Base-by-base conservation (phyloP, 2,329 filamentous ascomycete genomes). In the Byssothecium circinans region DNA sequence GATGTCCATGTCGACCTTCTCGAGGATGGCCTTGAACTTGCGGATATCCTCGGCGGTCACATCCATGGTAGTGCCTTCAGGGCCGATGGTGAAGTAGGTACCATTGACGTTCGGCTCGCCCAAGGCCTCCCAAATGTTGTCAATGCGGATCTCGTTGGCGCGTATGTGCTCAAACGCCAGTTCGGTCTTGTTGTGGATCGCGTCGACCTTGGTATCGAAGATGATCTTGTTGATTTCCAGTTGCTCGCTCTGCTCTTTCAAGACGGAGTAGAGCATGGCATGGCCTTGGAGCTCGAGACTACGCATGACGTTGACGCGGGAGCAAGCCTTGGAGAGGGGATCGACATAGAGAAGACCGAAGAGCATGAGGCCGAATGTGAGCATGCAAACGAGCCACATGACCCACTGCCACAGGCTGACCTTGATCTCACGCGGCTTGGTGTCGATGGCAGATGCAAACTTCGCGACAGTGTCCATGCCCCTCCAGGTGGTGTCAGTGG, bases 41-140 rank as follows among this genome's bases (percentile, higher is more conserved):
- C 23, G 17, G 18, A 37, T 20, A 6, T 19, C n/a, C 3, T 23
- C 14, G 10, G 36, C 7, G 14, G 17, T n/a, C 3, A 2, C 36
- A 25, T 37, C 12, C 18, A 2, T 7, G 25, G n/a, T 39, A 18
- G 15, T 8, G 8, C n/a, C 20, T 12, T 41, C 22, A 19, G 8
- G n/a, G n/a, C n/a, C n/a, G n/a, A n/a, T n/a, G n/a, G n/a, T 30
- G 33, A 49, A 56, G 48, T 58, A 64, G 6, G 41, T 48, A 3
- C 62, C 61, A 7, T 61, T 12, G n/a, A 44, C 45, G 29, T 63
- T 60, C 2, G 62, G 57, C 18, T 52, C 50, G 11, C 60, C 61
- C 4, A 64, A 53, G 27, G 55, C 45, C 15, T 63, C 61, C 14
- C 61, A 61, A 1, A 65, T 19, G 17, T 58, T 60, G 32, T 64